Conservation (phyloP, 2,329 filamentous ascomycete genomes). For the Niveomyces coronatus region DNA sequence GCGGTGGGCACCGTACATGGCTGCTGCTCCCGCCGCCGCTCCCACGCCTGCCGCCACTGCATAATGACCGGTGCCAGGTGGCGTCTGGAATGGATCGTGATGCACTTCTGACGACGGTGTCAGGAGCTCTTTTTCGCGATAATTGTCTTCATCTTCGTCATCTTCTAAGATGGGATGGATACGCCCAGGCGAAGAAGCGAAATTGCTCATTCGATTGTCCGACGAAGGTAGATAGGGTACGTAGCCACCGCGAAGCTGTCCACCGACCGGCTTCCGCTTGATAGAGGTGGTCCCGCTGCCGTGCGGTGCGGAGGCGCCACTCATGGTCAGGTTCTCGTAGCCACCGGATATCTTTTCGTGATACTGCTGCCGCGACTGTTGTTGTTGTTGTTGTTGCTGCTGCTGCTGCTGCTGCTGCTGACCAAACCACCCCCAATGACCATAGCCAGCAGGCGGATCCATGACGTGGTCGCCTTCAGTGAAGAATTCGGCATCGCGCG, state of each 20-base stretch:
- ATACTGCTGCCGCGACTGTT: background rate
- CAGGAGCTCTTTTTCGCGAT: conserved; percentile 18
- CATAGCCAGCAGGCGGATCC: conserved; percentile 18
- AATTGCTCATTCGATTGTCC: conserved; percentile 18
- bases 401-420: background rate
- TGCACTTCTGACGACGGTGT: conserved; percentile 27
- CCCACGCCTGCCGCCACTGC: conserved; percentile 13
- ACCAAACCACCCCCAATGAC: conserved; percentile 23
- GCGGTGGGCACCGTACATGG: conserved; percentile 15
- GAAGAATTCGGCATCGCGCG: conserved; percentile 39
- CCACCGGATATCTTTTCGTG: conserved; percentile 29
- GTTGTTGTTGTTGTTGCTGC: background rate
- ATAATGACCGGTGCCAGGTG: conserved; percentile 14
- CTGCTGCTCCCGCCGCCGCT: conserved; percentile 1
- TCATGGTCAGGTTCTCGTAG: conserved; percentile 37
- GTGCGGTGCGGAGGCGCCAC: conserved; percentile 15
- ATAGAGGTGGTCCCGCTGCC: conserved; percentile 14
- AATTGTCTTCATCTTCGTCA: conserved; percentile 38
- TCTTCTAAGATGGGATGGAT: conserved; percentile 52
- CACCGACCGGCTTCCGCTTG: conserved; percentile 24
- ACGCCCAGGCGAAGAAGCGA: conserved; percentile 24
- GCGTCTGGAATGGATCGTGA: conserved; percentile 43
- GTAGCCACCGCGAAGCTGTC: conserved; percentile 22
- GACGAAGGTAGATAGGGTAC: conserved; percentile 16
- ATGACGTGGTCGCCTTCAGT: conserved; percentile 36